Evolutionary conservation across 2,329 filamentous ascomycete species (phyloP), one percentile per base, ranked within the genome.

Genomic region (Nothopassalora personata): DNA sequence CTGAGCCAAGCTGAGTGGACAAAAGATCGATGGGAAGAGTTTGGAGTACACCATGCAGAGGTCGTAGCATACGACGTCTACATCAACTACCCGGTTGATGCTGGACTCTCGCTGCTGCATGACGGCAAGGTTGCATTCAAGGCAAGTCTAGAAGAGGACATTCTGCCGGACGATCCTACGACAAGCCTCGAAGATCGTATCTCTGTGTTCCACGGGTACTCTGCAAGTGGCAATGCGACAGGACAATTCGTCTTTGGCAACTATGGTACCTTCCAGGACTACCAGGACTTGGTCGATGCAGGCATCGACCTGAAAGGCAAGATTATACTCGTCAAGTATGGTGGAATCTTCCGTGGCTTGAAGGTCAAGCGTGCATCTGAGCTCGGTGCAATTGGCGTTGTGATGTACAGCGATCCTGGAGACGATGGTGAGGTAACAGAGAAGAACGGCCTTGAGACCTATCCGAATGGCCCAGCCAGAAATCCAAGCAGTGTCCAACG

Each of bases 131-230:
- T 74, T 11, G 61, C 63, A 5, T 75, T 68, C 54, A 66, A 71
- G 58, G 93, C 92, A 0, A 86, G 84, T 1, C 76, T 97, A 45
- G 85, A 89, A 66, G 94, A 99, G 73, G 91, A 96, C 70, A 81
- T 93, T 1, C 77, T 97, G 5, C 81, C 90, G 0, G 87, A 96
- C 54, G 94, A 99, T 72, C 83, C 86, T 3, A 95, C 91, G 0
- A 91, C 86, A 18, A 82, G 85, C 23, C 78, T 91, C 49, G 75
- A 82, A 9, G 83, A 91, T 68, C 81, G 90, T 31, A 82, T 97
- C 27, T 91, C 93, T 1, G 93, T 88, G 0, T 97, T 97, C 77
- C 93, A 97, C 71, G 94, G 93, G 55, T 97, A 97, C 74, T 96
- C 91, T 4, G 91, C 91, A 4, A 92, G 81, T 60, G 93, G 93